Evolutionary conservation across 805 yeast species (phyloP).

Genomic region (Jamesozyma spencerorum): DNA sequence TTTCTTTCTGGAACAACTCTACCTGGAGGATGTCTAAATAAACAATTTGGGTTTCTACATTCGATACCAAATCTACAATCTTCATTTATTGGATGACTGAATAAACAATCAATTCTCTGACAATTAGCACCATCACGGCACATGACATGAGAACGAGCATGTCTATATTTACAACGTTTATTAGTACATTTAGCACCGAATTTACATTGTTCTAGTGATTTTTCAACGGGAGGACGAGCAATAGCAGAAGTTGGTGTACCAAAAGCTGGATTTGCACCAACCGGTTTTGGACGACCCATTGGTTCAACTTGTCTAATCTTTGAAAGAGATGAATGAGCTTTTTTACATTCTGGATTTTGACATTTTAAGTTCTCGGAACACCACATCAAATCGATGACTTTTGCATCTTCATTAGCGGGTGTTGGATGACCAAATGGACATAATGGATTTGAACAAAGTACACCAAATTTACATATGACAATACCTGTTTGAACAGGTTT

Average conservation of each 20-base stretch:
- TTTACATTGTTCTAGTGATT: slow-evolving; percentile 71
- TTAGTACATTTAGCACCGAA: slow-evolving; percentile 71
- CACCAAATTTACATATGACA: slow-evolving; percentile 67
- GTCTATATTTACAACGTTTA: slow-evolving; percentile 71
- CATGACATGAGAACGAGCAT: slow-evolving; percentile 60
- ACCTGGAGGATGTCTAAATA: slow-evolving; percentile 77
- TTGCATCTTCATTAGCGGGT: slow-evolving; percentile 67
- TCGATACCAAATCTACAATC: slow-evolving; percentile 71
- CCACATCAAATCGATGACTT: slow-evolving; percentile 62
- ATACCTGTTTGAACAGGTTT: slow-evolving; percentile 39
- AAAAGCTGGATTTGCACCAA: slow-evolving; percentile 10
- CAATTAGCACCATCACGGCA: slow-evolving; percentile 81
- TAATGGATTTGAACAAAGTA: slow-evolving; percentile 60
- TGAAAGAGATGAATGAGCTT: slow-evolving; percentile 77
- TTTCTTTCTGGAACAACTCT: slow-evolving; percentile 33
- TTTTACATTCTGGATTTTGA: slow-evolving; percentile 49
- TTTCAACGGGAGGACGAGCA: slow-evolving; percentile 32
- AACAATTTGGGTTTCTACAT: slow-evolving; percentile 65
- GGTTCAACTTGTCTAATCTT: slow-evolving; percentile 33
- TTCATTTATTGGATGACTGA: slow-evolving; percentile 72
- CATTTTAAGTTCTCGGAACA: slow-evolving; percentile 66
- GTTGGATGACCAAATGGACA: slow-evolving; percentile 93
- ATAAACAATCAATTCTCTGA: slow-evolving; percentile 69
- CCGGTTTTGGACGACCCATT: slow-evolving; percentile 16
- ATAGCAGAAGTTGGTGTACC: slow-evolving; percentile 7